Percentiles rank a stretch among this genome's conserved stretches.
Conservation (phyloP, 371 early-diverging fungal genomes). For the Haplosporangium sp. region DNA sequence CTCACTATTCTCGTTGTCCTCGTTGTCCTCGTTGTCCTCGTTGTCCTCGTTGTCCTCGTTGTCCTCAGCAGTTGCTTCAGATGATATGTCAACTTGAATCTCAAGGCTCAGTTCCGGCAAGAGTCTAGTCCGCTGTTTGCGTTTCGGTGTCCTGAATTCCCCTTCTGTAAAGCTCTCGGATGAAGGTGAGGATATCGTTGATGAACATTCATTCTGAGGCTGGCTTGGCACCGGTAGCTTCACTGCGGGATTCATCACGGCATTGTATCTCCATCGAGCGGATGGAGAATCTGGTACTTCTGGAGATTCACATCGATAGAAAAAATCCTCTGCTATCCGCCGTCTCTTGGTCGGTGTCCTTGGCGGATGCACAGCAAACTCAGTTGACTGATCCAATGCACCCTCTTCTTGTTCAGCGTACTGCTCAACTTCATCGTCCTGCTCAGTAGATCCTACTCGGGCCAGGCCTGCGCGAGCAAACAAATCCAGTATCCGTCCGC, state of each 20-base stretch:
- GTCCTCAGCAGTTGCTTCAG: too few species aligned
- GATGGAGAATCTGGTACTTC: constrained; percentile 17
- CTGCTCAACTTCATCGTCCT: not conserved
- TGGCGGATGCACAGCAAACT: too few species aligned
- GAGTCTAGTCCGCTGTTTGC: too few species aligned
- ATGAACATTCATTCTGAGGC: not conserved
- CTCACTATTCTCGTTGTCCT: not conserved
- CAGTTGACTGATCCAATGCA: too few species aligned
- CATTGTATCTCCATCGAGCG: constrained; percentile 21
- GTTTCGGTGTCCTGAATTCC: too few species aligned
- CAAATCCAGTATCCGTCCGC: constrained; percentile 1
- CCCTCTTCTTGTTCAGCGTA: too few species aligned
- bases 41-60: too few species aligned
- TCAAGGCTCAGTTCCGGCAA: too few species aligned
- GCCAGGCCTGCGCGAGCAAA: not conserved
- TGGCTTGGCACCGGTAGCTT: constrained; percentile 10
- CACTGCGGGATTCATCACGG: constrained; percentile 30
- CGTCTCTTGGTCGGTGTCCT: not conserved
- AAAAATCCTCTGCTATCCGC: not conserved
- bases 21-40: too few species aligned
- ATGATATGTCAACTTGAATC: too few species aligned
- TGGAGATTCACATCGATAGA: constrained; percentile 2
- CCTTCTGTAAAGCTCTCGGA: too few species aligned
- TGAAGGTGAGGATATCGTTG: too few species aligned
- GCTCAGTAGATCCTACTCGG: not conserved